Evolutionary conservation across 345 rosid species (phyloP).

Genomic region (Hirschfeldia incana): DNA sequence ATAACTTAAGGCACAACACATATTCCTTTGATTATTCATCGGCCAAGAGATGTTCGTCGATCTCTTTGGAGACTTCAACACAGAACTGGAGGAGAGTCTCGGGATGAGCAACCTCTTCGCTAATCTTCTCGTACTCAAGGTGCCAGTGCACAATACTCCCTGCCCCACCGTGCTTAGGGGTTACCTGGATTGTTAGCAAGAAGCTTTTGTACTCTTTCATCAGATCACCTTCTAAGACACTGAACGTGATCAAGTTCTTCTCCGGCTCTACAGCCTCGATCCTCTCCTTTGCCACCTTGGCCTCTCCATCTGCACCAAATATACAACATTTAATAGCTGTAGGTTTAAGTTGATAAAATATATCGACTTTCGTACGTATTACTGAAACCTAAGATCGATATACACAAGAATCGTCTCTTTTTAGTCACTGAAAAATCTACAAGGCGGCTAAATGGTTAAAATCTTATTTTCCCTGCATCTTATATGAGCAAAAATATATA

Average conservation of each 20-base stretch:
- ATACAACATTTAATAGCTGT: background rate
- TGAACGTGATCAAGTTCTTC: conserved; percentile 29
- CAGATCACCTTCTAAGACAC: conserved; percentile 35
- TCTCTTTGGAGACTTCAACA: conserved; percentile 36
- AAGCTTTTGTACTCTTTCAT: conserved; percentile 38
- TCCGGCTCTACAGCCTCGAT: conserved; percentile 29
- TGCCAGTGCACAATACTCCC: conserved; percentile 40
- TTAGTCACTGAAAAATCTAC: background rate
- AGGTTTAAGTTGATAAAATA: background rate
- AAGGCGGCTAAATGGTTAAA: background rate
- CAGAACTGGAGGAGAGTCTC: conserved; percentile 34
- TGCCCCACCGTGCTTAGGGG: conserved; percentile 18
- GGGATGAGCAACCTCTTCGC: conserved; percentile 42
- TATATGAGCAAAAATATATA: background rate
- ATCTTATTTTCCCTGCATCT: background rate
- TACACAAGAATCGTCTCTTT: background rate
- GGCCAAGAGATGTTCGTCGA: conserved; percentile 35
- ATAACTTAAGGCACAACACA: background rate
- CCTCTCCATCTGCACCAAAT: conserved; percentile 25
- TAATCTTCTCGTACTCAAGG: conserved; percentile 42
- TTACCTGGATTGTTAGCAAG: conserved; percentile 18
- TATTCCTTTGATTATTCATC: conserved; percentile 4
- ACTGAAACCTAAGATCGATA: background rate
- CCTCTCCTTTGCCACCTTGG: conserved; percentile 36
- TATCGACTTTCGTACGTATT: no score